A percentile compares a stretch with the other conserved stretches of the same genome.
phyloP scores from a whole-genome alignment of 306 rosid species.

The Dicorynia guianensis region DNA sequence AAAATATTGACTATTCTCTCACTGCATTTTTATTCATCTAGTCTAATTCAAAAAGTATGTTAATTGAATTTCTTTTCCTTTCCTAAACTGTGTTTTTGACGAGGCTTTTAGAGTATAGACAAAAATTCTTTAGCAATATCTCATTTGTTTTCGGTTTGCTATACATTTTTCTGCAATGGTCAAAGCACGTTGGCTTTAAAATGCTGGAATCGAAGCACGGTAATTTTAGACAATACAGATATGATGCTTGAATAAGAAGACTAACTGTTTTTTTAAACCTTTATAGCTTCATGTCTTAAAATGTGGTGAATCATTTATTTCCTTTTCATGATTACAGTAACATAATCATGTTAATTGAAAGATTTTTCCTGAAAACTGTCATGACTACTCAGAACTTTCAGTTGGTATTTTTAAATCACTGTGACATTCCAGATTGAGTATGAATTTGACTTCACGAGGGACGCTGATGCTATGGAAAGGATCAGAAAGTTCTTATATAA shows the following conservation, averaged over 20 bases:
- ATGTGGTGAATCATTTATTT: constrained; percentile 11
- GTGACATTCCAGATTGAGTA: constrained; percentile 78
- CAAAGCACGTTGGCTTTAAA: constrained; percentile 6
- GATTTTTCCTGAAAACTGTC: constrained; percentile 38
- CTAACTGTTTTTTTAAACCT: constrained; percentile 15
- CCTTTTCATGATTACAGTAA: constrained; percentile 32
- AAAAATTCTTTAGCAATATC: constrained; percentile 8
- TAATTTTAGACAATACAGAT: constrained; percentile 5
- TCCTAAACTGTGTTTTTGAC: constrained; percentile 9
- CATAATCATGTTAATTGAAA: constrained; percentile 13
- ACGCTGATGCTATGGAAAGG: constrained; percentile 81
- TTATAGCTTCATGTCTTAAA: neutral
- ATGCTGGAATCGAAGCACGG: neutral
- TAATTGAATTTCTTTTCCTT: neutral
- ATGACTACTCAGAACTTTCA: constrained; percentile 37
- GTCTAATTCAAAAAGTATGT: neutral
- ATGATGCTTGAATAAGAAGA: constrained; percentile 29
- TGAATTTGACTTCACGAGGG: constrained; percentile 94
- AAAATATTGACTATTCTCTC: constrained; percentile 11
- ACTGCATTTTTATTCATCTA: neutral
- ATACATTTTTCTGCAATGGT: constrained; percentile 1
- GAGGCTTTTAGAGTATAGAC: constrained; percentile 23
- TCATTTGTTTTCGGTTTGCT: constrained; percentile 15
- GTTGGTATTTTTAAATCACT: constrained; percentile 42
- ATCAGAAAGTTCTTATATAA: constrained; percentile 70